Percentiles rank a stretch among this genome's conserved stretches.
Evolutionary conservation across 306 rosid species (phyloP).

Genomic region (Castanopsis chinensis): DNA sequence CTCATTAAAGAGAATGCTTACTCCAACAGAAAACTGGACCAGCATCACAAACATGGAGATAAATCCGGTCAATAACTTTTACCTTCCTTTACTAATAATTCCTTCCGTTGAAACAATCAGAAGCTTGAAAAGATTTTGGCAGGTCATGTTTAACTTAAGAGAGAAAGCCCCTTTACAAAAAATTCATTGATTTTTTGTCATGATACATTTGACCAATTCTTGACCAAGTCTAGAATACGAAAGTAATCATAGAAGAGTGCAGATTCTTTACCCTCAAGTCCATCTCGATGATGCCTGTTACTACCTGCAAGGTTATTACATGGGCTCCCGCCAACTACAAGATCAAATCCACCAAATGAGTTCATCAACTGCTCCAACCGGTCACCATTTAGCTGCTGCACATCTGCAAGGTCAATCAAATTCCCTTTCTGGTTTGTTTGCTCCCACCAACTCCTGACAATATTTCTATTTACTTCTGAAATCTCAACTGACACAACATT

Average conservation of each 20-base stretch:
- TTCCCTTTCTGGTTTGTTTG: slow-evolving; percentile 88
- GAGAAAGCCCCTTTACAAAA: not conserved
- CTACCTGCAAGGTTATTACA: slow-evolving; percentile 94
- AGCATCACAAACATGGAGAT: not conserved
- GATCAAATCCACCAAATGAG: slow-evolving; percentile 78
- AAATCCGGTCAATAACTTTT: not conserved
- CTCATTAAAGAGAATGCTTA: not conserved
- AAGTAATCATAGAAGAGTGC: slow-evolving; percentile 70
- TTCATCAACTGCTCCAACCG: slow-evolving; percentile 56
- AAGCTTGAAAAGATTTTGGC: not conserved
- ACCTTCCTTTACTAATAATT: not conserved
- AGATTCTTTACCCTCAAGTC: slow-evolving; percentile 85
- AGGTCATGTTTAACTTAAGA: not conserved
- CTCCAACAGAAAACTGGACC: not conserved
- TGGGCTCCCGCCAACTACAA: slow-evolving; percentile 90
- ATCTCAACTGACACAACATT: slow-evolving; percentile 83
- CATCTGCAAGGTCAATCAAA: slow-evolving; percentile 59
- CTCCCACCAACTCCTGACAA: slow-evolving; percentile 96
- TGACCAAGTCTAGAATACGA: slow-evolving; percentile 73
- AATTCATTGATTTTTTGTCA: slow-evolving; percentile 29
- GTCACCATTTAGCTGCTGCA: slow-evolving; percentile 48
- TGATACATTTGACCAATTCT: slow-evolving; percentile 65
- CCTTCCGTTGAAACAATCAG: not conserved
- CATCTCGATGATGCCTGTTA: slow-evolving; percentile 79
- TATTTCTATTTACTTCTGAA: slow-evolving; percentile 70